A percentile compares a stretch with the other conserved stretches of the same genome.
Conservation (phyloP, 2,329 filamentous ascomycete species). For the Paramyrothecium roridum region DNA sequence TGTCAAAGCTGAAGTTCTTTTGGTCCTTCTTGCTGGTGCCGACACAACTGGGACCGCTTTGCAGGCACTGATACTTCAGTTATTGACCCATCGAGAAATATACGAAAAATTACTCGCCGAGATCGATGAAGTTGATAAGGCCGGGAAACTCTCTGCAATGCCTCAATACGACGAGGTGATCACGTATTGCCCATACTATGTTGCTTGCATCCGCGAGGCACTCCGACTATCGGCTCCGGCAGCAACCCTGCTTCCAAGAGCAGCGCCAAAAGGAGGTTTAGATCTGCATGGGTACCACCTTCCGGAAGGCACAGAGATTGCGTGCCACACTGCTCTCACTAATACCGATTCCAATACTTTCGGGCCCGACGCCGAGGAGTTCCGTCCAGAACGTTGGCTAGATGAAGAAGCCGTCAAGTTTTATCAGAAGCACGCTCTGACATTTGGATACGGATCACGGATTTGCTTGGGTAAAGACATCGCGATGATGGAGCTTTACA, state of each 20-base stretch:
- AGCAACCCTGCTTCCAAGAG: constrained; percentile 46
- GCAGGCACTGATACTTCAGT: constrained; percentile 40
- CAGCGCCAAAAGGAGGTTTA: constrained; percentile 27
- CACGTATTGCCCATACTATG: constrained; percentile 40
- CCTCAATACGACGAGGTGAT: constrained; percentile 40
- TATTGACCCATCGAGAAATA: constrained; percentile 32
- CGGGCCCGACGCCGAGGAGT: constrained; percentile 38
- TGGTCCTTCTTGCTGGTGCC: constrained; percentile 48
- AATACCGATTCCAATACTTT: constrained; percentile 39
- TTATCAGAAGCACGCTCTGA: constrained; percentile 44
- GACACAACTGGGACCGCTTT: constrained; percentile 51
- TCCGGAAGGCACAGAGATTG: constrained; percentile 37
- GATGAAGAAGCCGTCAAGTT: constrained; percentile 33
- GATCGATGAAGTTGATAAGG: constrained; percentile 34
- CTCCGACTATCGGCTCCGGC: constrained; percentile 48
- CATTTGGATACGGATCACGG: constrained; percentile 46
- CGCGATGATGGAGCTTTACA: constrained; percentile 50
- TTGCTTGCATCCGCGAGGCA: constrained; percentile 47
- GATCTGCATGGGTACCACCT: constrained; percentile 26
- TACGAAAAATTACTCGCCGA: constrained; percentile 45
- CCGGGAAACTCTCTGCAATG: constrained; percentile 25
- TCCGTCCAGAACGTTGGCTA: constrained; percentile 48
- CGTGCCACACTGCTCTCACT: constrained; percentile 42
- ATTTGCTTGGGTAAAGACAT: constrained; percentile 47
- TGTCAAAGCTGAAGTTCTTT: constrained; percentile 50